Percentiles rank a stretch among this genome's conserved stretches.
These are phyloP conservation scores for Amanita molliuscula DNA, from an alignment of 768 basidiomycete species.

Conservation along the genomic window DNA sequence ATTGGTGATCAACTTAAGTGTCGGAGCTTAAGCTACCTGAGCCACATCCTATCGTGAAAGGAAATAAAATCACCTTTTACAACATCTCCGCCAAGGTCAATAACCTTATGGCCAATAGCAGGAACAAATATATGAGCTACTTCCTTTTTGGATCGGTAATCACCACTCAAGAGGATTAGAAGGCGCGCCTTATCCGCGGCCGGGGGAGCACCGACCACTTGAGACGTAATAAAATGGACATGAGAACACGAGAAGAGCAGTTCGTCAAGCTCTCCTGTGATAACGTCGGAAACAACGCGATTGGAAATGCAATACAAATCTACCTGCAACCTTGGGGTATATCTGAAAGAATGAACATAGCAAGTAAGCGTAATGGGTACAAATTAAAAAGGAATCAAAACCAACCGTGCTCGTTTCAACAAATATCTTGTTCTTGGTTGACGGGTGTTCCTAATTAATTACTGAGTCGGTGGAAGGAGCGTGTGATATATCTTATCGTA, in stretches of 20 bases:
- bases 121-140: constrained; percentile 72
- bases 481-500: constrained; percentile 13
- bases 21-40: constrained; percentile 33
- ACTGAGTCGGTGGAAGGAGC: background rate
- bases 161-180: constrained; percentile 70
- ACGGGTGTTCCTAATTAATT: constrained; percentile 26
- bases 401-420: constrained; percentile 79
- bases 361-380: background rate
- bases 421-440: constrained; percentile 57
- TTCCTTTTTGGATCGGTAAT: constrained; percentile 74
- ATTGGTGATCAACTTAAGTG: constrained; percentile 74
- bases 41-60: background rate
- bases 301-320: constrained; percentile 11
- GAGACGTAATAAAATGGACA: constrained; percentile 60
- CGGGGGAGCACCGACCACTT: constrained; percentile 67
- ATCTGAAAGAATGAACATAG: constrained; percentile 25
- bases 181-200: constrained; percentile 59
- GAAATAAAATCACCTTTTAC: constrained; percentile 49
- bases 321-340: constrained; percentile 42
- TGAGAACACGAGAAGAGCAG: constrained; percentile 49
- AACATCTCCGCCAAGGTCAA: constrained; percentile 79
- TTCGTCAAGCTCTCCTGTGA: constrained; percentile 55
- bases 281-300: constrained; percentile 1
- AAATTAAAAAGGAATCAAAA: constrained; percentile 5
- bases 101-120: constrained; percentile 62